These are phyloP conservation scores for Dimargaris verticillata DNA, from an alignment of 192 early-diverging fungal species.

Conservation along the genomic window DNA sequence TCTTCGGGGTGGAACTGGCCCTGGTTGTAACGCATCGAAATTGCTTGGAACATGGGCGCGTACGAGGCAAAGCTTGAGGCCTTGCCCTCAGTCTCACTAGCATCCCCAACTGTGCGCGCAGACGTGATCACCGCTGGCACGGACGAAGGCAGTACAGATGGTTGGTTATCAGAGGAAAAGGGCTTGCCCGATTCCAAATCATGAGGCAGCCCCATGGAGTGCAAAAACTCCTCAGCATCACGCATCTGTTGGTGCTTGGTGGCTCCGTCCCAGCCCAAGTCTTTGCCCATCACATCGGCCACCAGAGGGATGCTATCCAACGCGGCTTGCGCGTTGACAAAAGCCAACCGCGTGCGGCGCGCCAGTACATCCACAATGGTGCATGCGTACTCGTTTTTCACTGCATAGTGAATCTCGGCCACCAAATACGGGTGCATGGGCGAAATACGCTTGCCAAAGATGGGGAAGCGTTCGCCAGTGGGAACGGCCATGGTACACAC, in stretches of 20 bases:
- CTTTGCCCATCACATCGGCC: conserved; percentile 79
- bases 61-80: conserved; percentile 16
- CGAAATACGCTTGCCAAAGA: conserved; percentile 63
- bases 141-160: conserved; percentile 4
- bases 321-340: conserved; percentile 84
- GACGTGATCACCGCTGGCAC: conserved; percentile 8
- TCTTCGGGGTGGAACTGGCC: conserved; percentile 32
- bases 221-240: conserved; percentile 59
- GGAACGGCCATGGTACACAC: conserved; percentile 69
- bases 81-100: conserved; percentile 11
- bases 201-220: conserved; percentile 75
- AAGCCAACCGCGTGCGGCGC: conserved; percentile 77
- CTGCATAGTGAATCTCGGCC: conserved; percentile 84
- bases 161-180: conserved; percentile 22
- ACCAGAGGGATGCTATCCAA: conserved; percentile 70
- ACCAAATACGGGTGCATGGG: conserved; percentile 84
- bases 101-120: neutral
- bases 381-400: conserved; percentile 80
- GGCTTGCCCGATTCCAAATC: no score
- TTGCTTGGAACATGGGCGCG: conserved; percentile 20
- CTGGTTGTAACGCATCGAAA: conserved; percentile 30
- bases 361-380: conserved; percentile 89
- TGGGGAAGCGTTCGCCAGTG: conserved; percentile 55
- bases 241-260: conserved; percentile 52
- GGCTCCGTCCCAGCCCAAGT: conserved; percentile 59